Conservation (phyloP, 1,139 yeast species). For the Insectozyma bohioensis region DNA sequence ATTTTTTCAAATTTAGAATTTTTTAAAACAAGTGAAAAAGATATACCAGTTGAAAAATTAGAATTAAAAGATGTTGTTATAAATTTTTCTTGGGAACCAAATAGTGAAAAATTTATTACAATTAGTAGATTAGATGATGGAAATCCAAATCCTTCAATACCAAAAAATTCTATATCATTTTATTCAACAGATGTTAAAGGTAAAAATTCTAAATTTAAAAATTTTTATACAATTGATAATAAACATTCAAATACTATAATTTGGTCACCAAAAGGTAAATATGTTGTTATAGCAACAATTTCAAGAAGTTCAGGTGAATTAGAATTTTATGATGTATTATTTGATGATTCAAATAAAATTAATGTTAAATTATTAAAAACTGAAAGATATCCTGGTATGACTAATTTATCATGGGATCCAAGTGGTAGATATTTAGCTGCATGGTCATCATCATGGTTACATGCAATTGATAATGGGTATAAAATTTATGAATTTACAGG, state of each 20-base stretch:
- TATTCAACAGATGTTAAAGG: slow-evolving; percentile 91
- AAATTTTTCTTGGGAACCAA: slow-evolving; percentile 96
- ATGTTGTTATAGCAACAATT: slow-evolving; percentile 73
- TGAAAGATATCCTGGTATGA: slow-evolving; percentile 73
- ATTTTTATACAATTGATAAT: slow-evolving; percentile 51
- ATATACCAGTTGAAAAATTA: slow-evolving; percentile 90
- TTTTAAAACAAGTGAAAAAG: slow-evolving; percentile 83
- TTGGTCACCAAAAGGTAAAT: slow-evolving; percentile 96
- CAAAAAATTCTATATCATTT: slow-evolving; percentile 73
- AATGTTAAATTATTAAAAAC: slow-evolving; percentile 63
- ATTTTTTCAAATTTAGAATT: slow-evolving; percentile 90
- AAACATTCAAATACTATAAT: slow-evolving; percentile 71
- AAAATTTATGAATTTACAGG: slow-evolving; percentile 86
- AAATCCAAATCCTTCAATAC: slow-evolving; percentile 64
- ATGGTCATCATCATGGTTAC: slow-evolving; percentile 87
- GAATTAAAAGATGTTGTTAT: slow-evolving; percentile 89
- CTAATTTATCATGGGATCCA: slow-evolving; percentile 92
- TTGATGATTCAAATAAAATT: slow-evolving; percentile 60
- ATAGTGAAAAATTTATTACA: slow-evolving; percentile 79
- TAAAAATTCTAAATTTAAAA: slow-evolving; percentile 69
- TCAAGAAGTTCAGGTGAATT: slow-evolving; percentile 65
- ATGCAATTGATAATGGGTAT: slow-evolving; percentile 87
- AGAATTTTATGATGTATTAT: slow-evolving; percentile 86
- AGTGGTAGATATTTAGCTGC: slow-evolving; percentile 89
- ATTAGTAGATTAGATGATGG: slow-evolving; percentile 68